Conservation (phyloP, 768 basidiomycete species). For the Leucocoprinus leucothites region DNA sequence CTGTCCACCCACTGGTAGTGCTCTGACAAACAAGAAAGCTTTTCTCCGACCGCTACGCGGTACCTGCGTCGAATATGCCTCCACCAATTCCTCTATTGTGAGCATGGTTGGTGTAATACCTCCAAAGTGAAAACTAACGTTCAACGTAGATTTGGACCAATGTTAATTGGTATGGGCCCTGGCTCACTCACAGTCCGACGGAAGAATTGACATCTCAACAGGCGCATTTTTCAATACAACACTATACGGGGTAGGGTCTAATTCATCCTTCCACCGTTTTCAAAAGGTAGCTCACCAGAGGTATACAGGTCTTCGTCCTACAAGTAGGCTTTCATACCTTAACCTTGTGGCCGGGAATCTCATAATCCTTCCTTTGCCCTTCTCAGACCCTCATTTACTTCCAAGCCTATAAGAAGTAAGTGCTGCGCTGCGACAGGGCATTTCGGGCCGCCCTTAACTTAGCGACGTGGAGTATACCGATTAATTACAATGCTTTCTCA, state of each 20-base stretch:
- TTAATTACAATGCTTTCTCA: no score
- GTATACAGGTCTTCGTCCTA: conserved; percentile 23
- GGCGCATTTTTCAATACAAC: conserved; percentile 31
- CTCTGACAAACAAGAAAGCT: not conserved
- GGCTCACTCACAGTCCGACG: not conserved
- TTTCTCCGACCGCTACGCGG: not conserved
- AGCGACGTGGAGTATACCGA: no score
- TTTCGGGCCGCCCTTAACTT: no score
- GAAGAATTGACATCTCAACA: not conserved
- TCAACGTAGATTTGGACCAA: conserved; percentile 15
- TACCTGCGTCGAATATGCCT: not conserved
- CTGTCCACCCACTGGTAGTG: not conserved
- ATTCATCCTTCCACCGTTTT: not conserved
- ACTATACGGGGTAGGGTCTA: conserved; percentile 28
- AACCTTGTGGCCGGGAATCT: not conserved
- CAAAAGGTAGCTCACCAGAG: no score
- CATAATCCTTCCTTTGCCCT: not conserved
- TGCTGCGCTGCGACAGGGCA: not conserved
- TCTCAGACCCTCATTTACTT: conserved; percentile 31
- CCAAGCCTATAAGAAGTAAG: conserved; percentile 31
- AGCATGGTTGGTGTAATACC: not conserved
- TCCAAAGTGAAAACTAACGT: not conserved
- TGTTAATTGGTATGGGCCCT: conserved; percentile 15
- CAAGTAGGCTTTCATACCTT: conserved; percentile 19
- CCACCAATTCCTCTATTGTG: conserved; percentile 11